Base-by-base conservation (phyloP, 129 eudicot genomes). In the Helianthus tuberosus region DNA sequence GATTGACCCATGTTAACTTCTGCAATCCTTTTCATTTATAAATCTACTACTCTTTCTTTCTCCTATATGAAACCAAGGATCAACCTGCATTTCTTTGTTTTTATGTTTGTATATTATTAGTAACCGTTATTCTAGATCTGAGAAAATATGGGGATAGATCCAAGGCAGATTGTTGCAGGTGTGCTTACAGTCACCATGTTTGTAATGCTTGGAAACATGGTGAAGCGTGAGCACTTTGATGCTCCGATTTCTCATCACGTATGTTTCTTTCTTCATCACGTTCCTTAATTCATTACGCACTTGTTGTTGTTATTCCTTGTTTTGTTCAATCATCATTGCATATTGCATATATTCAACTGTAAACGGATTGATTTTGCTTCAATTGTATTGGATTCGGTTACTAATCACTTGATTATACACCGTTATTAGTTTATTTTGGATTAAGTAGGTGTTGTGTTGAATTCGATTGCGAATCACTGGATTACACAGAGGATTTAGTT, bases 191-290 rank as follows among this genome's bases (percentile, higher is more conserved):
- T 89, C 16, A 85, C 99, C 29, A 95, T 95, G 99, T 95, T 95
- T 75, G 81, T 89, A n/a, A 95, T 91, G 97, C 97, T 95, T 46
- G 99, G 90, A 3, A 66, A 91, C 78, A 95, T 95, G 99, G 80
- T 95, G 55, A 91, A 91, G 75, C 84, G 94, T n/a, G 89, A 95
- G 60, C 99, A 95, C 77, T 89, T 89, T 58, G 90, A 88, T 69
- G 47, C 95, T 77, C 68, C 79, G 13, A 41, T 69, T 75, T 72
- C 93, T 70, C 64, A 68, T 70, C 86, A 74, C 35, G 96, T 89
- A 85, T 25, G 64, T 10, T 3, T 66, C 3, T 14, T 14, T 13
- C 55, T 44, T 9, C 9, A 32, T 36, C 35, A 58, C 55, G 39
- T 41, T 6, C 1, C 8, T 15, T 32, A 20, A 58, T 23, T 3